Evolutionary conservation across 2,329 filamentous ascomycete genomes (phyloP).

Genomic region (Penicillium decumbens): DNA sequence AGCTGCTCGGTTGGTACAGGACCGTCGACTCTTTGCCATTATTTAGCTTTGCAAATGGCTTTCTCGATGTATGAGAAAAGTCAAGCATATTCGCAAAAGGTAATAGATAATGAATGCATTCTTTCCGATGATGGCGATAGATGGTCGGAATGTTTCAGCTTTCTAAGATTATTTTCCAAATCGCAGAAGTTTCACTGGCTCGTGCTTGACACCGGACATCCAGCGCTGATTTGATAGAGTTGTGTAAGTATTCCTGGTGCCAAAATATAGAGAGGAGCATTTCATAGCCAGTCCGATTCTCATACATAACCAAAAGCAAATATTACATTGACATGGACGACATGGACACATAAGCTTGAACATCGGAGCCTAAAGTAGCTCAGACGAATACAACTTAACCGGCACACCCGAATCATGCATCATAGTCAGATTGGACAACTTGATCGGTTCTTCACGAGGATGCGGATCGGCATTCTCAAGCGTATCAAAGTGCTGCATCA

Average conservation of each 20-base stretch:
- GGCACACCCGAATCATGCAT: conserved; percentile 31
- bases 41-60: neutral
- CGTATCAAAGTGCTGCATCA: conserved; percentile 37
- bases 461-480: conserved; percentile 35
- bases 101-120: neutral
- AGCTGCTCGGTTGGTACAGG: conserved; percentile 10
- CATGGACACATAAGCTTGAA: too few species aligned
- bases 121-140: neutral
- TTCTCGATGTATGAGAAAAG: neutral
- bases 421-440: conserved; percentile 30
- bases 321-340: neutral
- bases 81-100: too few species aligned
- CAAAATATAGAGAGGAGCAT: too few species aligned
- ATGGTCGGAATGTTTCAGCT: too few species aligned
- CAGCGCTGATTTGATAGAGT: too few species aligned
- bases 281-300: neutral
- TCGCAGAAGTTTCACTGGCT: too few species aligned
- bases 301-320: neutral
- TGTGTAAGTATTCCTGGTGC: too few species aligned
- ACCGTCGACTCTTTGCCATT: conserved; percentile 3
- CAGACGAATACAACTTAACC: conserved; percentile 24
- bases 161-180: too few species aligned
- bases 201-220: too few species aligned
- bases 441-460: conserved; percentile 26
- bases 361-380: neutral